A percentile compares a stretch with the other conserved stretches of the same genome.
Evolutionary conservation across 2,329 filamentous ascomycete species (phyloP).

Genomic region (Paraphoma sp.): DNA sequence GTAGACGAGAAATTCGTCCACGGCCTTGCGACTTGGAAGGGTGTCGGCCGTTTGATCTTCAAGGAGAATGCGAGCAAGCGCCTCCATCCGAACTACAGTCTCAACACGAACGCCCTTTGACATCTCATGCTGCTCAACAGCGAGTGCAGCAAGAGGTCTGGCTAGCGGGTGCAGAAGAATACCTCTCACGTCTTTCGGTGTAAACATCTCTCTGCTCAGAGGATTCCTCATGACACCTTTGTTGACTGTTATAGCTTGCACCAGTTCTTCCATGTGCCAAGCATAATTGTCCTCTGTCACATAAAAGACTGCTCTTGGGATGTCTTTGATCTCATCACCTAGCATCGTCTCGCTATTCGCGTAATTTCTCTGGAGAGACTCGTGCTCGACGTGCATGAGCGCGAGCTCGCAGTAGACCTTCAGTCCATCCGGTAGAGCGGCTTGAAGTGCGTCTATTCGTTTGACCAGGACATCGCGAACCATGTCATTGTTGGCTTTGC

Average conservation of each 20-base stretch:
- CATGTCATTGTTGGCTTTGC: slow-evolving; percentile 19
- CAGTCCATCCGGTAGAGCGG: slow-evolving; percentile 31
- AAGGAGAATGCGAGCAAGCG: slow-evolving; percentile 31
- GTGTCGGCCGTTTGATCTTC: slow-evolving; percentile 36
- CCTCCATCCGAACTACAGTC: slow-evolving; percentile 40
- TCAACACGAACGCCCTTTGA: slow-evolving; percentile 39
- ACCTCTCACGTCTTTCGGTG: slow-evolving; percentile 39
- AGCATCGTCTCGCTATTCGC: slow-evolving; percentile 47
- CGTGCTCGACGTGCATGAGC: slow-evolving; percentile 47
- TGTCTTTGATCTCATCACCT: slow-evolving; percentile 38
- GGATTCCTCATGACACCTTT: slow-evolving; percentile 44
- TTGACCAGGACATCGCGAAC: slow-evolving; percentile 38
- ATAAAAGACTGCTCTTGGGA: slow-evolving; percentile 43
- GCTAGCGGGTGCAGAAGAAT: slow-evolving; percentile 37
- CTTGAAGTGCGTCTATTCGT: slow-evolving; percentile 29
- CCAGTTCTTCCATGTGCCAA: slow-evolving; percentile 48
- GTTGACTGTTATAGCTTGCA: slow-evolving; percentile 38
- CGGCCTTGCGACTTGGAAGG: slow-evolving; percentile 36
- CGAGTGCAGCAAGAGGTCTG: slow-evolving; percentile 33
- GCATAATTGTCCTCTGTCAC: slow-evolving; percentile 50
- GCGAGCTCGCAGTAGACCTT: slow-evolving; percentile 35
- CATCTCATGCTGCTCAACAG: slow-evolving; percentile 40
- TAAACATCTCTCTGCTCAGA: slow-evolving; percentile 43
- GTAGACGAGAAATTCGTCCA: slow-evolving; percentile 44
- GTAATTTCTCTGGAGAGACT: slow-evolving; percentile 41